Conservation (phyloP, 768 basidiomycete species). For the Mycena olivaceomarginata region DNA sequence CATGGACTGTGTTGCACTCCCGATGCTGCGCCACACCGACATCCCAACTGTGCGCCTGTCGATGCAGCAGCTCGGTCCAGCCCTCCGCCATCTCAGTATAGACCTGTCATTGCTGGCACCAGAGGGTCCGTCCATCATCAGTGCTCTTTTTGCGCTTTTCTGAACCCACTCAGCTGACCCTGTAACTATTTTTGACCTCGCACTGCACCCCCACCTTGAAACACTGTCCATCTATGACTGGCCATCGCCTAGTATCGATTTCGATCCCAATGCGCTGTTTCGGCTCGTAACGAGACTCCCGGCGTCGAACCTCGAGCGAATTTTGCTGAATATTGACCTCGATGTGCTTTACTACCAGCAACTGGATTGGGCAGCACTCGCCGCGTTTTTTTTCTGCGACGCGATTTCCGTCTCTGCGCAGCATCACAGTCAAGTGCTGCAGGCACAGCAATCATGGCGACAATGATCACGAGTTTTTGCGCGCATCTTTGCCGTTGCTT, state of each 20-base stretch:
- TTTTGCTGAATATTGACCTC: not conserved
- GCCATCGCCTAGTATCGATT: not conserved
- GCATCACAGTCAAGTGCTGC: not conserved
- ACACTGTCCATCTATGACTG: not conserved
- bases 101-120: not conserved
- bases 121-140: not conserved
- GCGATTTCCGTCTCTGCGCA: not conserved
- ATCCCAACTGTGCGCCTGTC: not conserved
- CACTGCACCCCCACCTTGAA: not conserved
- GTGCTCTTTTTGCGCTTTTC: not conserved
- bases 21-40: not conserved
- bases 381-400: not conserved
- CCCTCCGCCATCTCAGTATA: not conserved
- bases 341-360: not conserved
- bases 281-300: not conserved
- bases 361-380: not conserved
- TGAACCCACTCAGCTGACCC: not conserved
- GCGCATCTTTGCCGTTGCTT: not conserved
- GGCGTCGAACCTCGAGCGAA: not conserved
- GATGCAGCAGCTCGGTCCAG: not conserved
- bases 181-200: not conserved
- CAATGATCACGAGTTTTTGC: not conserved
- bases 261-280: not conserved
- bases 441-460: not conserved
- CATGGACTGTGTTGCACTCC: not conserved